A percentile compares a stretch with the other conserved stretches of the same genome.
phyloP scores from a whole-genome alignment of 306 rosid species.

The Ormosia semicastrata region DNA sequence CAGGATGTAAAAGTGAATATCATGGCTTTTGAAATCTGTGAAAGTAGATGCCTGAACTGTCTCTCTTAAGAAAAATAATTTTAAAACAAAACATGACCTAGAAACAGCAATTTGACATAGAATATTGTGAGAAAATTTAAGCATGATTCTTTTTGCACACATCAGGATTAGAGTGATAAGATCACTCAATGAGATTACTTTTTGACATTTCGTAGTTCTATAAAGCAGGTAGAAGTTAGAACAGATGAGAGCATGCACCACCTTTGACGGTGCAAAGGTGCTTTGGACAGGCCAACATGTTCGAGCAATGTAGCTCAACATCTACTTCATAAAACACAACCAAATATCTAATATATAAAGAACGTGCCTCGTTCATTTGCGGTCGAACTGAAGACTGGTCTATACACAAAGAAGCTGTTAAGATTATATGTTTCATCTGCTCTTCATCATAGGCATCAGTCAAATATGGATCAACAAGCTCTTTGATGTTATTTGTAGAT shows the following conservation, averaged over 20 bases:
- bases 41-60: neutral
- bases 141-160: neutral
- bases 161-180: neutral
- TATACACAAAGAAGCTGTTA: conserved; percentile 72
- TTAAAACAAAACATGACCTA: no score
- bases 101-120: neutral
- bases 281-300: neutral
- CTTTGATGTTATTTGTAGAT: conserved; percentile 39
- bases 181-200: neutral
- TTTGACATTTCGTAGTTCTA: neutral
- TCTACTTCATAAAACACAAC: neutral
- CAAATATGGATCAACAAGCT: conserved; percentile 74
- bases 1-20: no score
- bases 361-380: conserved; percentile 70
- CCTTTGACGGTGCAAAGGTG: neutral
- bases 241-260: neutral
- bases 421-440: conserved; percentile 54
- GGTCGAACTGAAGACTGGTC: conserved; percentile 81
- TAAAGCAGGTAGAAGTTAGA: neutral
- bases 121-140: neutral
- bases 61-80: neutral
- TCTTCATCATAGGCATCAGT: conserved; percentile 47
- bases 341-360: neutral
- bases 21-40: neutral
- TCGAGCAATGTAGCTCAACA: neutral